Evolutionary conservation across 768 basidiomycete genomes (phyloP), one percentile per base, ranked within the genome.

Genomic region (Lentinula aciculospora): DNA sequence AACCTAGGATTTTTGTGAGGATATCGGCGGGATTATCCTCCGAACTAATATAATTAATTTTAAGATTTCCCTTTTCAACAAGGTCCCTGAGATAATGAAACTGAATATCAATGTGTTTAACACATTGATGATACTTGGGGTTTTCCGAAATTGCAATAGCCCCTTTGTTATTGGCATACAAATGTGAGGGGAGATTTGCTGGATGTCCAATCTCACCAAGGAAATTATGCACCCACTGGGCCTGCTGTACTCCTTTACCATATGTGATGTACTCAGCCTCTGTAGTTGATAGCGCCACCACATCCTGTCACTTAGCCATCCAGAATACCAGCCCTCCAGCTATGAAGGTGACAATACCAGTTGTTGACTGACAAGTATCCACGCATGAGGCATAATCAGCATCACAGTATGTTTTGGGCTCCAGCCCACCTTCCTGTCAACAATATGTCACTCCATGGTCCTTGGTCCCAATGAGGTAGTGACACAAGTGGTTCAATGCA

Each of bases 31-130:
- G n/a, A 60, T 66, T 72, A 12, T 62, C 53, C 57, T 72, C 31
- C 4, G 61, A 61, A 13, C 60, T 31, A 37, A 54, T 45, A 49
- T 63, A 37, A 56, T 13, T 10, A 2, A 62, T 17, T 3, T 19
- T 13, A 23, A 63, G 4, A 0, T 36, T 8, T 19, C 46, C 55
- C 3, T 51, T n/a, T 13, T 58, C 63, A 27, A 75, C 59, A 19
- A 27, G 12, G 32, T 69, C 58, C 1, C 69, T 64, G n/a, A 71
- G 59, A 45, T n/a, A n/a, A n/a, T n/a, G n/a, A n/a, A n/a, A n/a
- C n/a, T n/a, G n/a, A n/a, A n/a, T n/a, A n/a, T n/a, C 64, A 57
- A 76, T 76, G 62, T 76, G 75, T 57, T 74, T 73, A 5, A 69
- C 58, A 15, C 69, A 47, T 9, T 64, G 50, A 56, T 75, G 72